Conservation (phyloP, 768 basidiomycete species). For the Termitomyces sp. region DNA sequence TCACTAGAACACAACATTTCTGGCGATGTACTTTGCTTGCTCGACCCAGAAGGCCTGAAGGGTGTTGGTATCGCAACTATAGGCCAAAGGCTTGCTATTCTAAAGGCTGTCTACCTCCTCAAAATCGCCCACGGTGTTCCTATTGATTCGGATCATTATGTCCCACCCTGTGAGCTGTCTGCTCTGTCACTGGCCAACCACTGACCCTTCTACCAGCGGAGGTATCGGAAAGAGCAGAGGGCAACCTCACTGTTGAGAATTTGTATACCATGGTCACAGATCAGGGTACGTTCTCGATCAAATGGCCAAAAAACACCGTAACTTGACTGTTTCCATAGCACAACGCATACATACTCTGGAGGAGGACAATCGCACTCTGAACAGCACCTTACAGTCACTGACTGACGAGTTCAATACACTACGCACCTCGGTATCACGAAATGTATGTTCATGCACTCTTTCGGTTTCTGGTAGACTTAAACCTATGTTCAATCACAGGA, state of each 20-base stretch:
- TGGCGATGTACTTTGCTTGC: slow-evolving; percentile 81
- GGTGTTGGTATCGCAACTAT: slow-evolving; percentile 85
- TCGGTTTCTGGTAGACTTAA: slow-evolving; percentile 2
- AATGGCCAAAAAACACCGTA: not conserved
- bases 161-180: slow-evolving; percentile 74
- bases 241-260: slow-evolving; percentile 53
- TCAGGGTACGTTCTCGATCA: slow-evolving; percentile 49
- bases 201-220: slow-evolving; percentile 40
- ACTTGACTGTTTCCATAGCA: slow-evolving; percentile 33
- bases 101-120: slow-evolving; percentile 87
- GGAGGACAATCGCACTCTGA: slow-evolving; percentile 71
- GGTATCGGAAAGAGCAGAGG: slow-evolving; percentile 47
- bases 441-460: slow-evolving; percentile 22
- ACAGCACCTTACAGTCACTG: slow-evolving; percentile 54
- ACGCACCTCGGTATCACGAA: slow-evolving; percentile 35
- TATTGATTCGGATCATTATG: slow-evolving; percentile 79
- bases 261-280: slow-evolving; percentile 64
- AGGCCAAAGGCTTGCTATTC: slow-evolving; percentile 87
- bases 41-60: slow-evolving; percentile 82
- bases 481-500: slow-evolving; percentile 23
- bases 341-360: slow-evolving; percentile 67
- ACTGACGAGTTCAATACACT: slow-evolving; percentile 59
- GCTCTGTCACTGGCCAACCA: not conserved
- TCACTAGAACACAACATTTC: slow-evolving; percentile 82
- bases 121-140: slow-evolving; percentile 83